Evolutionary conservation across 768 basidiomycete species (phyloP).

Genomic region (Tulasnella sp.): DNA sequence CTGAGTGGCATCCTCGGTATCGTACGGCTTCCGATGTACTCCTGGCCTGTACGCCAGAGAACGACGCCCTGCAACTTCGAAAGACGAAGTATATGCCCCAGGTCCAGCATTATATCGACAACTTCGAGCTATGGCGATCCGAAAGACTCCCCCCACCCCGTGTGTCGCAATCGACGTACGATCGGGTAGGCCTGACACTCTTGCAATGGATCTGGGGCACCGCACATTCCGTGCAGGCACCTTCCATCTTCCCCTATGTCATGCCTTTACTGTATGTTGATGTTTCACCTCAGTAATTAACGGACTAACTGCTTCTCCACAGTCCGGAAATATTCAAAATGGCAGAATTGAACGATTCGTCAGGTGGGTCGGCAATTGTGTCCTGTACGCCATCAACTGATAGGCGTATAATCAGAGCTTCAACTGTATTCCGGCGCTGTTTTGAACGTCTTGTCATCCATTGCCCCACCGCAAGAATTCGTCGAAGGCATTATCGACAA

Average conservation of each 20-base stretch:
- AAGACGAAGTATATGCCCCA: conserved; percentile 43
- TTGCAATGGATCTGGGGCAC: conserved; percentile 70
- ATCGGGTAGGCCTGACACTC: conserved; percentile 80
- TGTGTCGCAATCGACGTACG: conserved; percentile 78
- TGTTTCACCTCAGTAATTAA: not conserved
- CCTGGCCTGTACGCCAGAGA: conserved; percentile 36
- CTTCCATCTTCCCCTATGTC: conserved; percentile 63
- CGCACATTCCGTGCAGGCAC: conserved; percentile 61
- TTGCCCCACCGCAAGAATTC: conserved; percentile 58
- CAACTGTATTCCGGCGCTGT: conserved; percentile 71
- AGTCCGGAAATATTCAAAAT: conserved; percentile 83
- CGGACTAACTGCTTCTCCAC: conserved; percentile 15
- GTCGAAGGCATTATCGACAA: conserved; percentile 47
- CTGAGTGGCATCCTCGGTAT: conserved; percentile 60
- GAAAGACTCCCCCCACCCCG: conserved; percentile 75
- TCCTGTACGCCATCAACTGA: not conserved
- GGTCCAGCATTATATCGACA: conserved; percentile 42
- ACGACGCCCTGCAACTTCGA: conserved; percentile 51
- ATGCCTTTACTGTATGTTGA: conserved; percentile 59
- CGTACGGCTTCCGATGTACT: conserved; percentile 43
- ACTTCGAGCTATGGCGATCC: conserved; percentile 56
- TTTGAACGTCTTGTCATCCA: conserved; percentile 67
- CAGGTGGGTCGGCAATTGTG: not conserved
- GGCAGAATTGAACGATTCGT: conserved; percentile 71
- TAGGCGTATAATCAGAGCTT: conserved; percentile 43